Evolutionary conservation across 176 grass and related monocot genomes (phyloP).

Genomic region (Elymus sibiricus): DNA sequence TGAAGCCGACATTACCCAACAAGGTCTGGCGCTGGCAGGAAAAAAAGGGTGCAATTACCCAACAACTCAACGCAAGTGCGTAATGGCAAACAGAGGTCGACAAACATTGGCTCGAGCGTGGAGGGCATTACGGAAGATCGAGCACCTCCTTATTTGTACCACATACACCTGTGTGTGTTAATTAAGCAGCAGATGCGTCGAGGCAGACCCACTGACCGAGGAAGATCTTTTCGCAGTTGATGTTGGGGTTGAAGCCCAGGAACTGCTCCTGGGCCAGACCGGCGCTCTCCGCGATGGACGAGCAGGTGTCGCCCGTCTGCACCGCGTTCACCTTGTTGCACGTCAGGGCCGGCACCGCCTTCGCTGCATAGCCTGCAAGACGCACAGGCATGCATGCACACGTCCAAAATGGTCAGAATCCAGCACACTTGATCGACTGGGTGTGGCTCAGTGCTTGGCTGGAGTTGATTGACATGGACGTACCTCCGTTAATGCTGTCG

Average conservation of each 20-base stretch:
- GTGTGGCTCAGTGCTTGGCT: too few species aligned
- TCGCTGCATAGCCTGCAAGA: neutral
- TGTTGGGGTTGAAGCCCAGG: conserved; percentile 45
- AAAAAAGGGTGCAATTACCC: too few species aligned
- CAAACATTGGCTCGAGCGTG: too few species aligned
- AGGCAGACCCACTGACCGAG: conserved; percentile 55
- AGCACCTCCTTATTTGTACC: too few species aligned
- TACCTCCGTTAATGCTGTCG: neutral
- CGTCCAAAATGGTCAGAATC: too few species aligned
- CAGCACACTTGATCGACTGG: too few species aligned
- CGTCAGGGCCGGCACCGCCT: neutral
- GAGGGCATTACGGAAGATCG: too few species aligned
- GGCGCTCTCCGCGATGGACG: neutral
- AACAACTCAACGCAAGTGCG: too few species aligned
- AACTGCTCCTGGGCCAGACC: neutral
- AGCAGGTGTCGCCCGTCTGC: conserved; percentile 22
- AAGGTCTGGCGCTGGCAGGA: too few species aligned
- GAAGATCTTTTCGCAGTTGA: conserved; percentile 37
- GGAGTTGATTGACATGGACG: neutral
- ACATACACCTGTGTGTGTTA: neutral
- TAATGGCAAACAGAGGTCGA: too few species aligned
- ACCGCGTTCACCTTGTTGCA: conserved; percentile 34
- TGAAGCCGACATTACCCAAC: too few species aligned
- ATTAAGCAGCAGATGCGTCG: neutral
- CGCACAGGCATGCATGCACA: too few species aligned